phyloP scores from a whole-genome alignment of 768 basidiomycete species.

The Leccinum boreale region DNA sequence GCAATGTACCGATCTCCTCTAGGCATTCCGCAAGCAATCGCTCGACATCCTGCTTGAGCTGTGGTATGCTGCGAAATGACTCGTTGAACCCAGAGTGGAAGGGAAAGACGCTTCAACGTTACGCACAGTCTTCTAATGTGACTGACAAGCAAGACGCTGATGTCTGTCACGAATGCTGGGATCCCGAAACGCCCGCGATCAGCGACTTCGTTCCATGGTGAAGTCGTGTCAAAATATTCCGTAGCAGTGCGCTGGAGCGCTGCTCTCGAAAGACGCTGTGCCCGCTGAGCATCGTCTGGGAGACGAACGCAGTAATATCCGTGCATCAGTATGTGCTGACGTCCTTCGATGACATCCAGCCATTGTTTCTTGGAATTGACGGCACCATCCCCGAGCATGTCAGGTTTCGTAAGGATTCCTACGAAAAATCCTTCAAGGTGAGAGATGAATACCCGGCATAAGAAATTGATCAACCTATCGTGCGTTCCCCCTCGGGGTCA shows the following conservation, averaged over 20 bases:
- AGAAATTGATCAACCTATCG: constrained; percentile 49
- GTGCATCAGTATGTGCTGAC: constrained; percentile 42
- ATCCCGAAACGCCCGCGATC: constrained; percentile 54
- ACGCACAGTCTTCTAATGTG: constrained; percentile 55
- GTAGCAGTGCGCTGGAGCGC: constrained; percentile 38
- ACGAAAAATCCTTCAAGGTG: background rate
- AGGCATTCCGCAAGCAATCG: constrained; percentile 36
- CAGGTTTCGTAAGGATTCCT: constrained; percentile 75
- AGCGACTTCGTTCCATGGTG: constrained; percentile 52
- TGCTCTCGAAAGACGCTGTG: constrained; percentile 30
- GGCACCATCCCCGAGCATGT: constrained; percentile 45
- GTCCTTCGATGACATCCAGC: constrained; percentile 51
- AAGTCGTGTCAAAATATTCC: constrained; percentile 44
- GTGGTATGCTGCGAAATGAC: constrained; percentile 41
- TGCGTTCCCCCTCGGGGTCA: constrained; percentile 55
- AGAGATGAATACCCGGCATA: background rate
- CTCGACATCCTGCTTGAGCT: constrained; percentile 39
- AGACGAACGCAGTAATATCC: constrained; percentile 69
- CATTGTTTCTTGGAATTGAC: constrained; percentile 41
- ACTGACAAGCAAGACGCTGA: constrained; percentile 49
- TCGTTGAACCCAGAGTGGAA: constrained; percentile 1
- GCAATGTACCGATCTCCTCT: constrained; percentile 38
- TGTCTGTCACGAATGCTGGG: constrained; percentile 44
- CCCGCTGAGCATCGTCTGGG: constrained; percentile 56
- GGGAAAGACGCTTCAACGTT: background rate